Evolutionary conservation across 495 filamentous ascomycete genomes (phyloP).

Genomic region (Hypoxylon fragiforme): DNA sequence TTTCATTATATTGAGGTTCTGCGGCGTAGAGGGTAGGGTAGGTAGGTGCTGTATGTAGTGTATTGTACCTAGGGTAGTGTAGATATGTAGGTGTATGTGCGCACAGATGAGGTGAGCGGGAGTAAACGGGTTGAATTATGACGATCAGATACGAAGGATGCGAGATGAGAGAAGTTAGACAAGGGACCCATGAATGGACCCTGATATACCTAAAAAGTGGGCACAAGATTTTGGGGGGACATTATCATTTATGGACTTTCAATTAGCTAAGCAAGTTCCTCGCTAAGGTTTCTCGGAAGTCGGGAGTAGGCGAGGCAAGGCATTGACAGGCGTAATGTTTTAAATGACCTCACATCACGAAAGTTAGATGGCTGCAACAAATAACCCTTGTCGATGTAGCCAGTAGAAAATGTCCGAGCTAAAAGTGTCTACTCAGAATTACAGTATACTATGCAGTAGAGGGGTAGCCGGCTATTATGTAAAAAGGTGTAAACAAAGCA

Average conservation of each 20-base stretch:
- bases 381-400: slow-evolving; percentile 13
- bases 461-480: too few species aligned
- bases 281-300: slow-evolving; percentile 1
- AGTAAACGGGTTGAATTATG: slow-evolving; percentile 29
- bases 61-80: too few species aligned
- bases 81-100: slow-evolving; percentile 4
- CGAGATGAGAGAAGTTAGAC: slow-evolving; percentile 33
- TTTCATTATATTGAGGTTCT: too few species aligned
- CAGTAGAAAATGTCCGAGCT: slow-evolving; percentile 8
- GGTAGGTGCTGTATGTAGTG: too few species aligned
- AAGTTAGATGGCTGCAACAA: slow-evolving; percentile 5
- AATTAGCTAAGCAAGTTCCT: slow-evolving; percentile 28
- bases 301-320: neutral
- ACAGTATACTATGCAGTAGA: too few species aligned
- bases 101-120: slow-evolving; percentile 24
- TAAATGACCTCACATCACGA: slow-evolving; percentile 17
- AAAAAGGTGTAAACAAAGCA: too few species aligned
- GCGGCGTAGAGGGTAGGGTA: too few species aligned
- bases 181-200: slow-evolving; percentile 32
- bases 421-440: too few species aligned
- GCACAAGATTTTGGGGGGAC: slow-evolving; percentile 14
- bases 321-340: slow-evolving; percentile 9
- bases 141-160: slow-evolving; percentile 37
- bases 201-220: slow-evolving; percentile 29
- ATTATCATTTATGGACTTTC: too few species aligned